Base-by-base conservation (phyloP, 2,329 filamentous ascomycete genomes). In the Fusarium fujikuroi region DNA sequence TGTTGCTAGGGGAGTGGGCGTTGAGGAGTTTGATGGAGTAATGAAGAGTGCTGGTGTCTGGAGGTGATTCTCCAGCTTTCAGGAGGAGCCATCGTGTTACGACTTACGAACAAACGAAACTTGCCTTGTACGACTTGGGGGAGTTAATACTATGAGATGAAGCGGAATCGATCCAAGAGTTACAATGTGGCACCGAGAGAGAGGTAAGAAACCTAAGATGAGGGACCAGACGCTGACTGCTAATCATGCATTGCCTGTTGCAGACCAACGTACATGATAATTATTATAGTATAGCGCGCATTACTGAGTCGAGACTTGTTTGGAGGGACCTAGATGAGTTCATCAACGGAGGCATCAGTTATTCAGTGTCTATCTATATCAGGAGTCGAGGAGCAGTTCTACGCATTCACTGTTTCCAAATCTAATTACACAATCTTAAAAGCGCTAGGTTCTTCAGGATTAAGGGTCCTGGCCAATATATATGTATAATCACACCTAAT, bases 11-110 rank as follows among this genome's bases (percentile, higher is more conserved):
- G 94, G 93, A 12, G 95, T 97, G 15, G 89, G 86, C 44, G 85
- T 91, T 78, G 91, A 93, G 59, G 94, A 98, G 79, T 97, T 97
- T 83, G 92, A 95, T 82, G 89, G 89, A 61, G 93, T 97, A 9
- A 95, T 97, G 94, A 89, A 87, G 73, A 87, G 93, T 76, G 95
- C 95, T 10, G 95, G 95, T 2, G 91, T 95, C 42, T 95, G 95
- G 88, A 91, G 90, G 81, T 92, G 87, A 91, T 42, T 39, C 44
- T 23, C 42, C 25, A 16, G 23, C 7, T 32, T 21, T 46, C 19
- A 56, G 23, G n/a, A 28, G 43, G 54, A n/a, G 25, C 43, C 46
- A 39, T 11, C 25, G 30, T 60, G 49, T 46, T 63, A 75, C 37
- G 69, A 75, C 47, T 66, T 67, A 74, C 56, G 72, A 74, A 59